Base-by-base conservation (phyloP, 2,329 filamentous ascomycete genomes). In the Cladosporium sp. region DNA sequence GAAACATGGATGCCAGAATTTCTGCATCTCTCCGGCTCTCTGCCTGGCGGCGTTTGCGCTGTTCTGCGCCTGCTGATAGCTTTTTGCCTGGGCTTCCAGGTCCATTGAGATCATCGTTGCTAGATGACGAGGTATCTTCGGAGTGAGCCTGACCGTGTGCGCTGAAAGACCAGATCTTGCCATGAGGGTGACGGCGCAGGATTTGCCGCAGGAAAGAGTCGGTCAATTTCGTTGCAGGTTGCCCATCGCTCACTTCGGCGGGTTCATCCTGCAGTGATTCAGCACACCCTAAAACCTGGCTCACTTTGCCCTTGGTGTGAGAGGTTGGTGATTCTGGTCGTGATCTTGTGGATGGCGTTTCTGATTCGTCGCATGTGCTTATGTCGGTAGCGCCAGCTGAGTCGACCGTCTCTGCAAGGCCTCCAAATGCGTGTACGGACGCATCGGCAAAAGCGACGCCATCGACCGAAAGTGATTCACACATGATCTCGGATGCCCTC, bases 401-500 rank as follows among this genome's bases (percentile, higher is more conserved):
- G 30, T 62, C 48, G n/a, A 62, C 25, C 5, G 21, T 34, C 30
- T 62, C 59, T 16, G 66, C 67, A 11, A 68, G 39, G 26, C 73
- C 74, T 13, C 73, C 74, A 32, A 73, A 76, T 0, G 69, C 74
- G 4, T 69, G 69, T 2, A 74, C 67, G 2, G 70, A 70, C 0
- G 72, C 76, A 67, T 81, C 79, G 23, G 82, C 66, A 59, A 81
- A 81, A 2, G 79, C 72, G 18, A 84, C 81, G 1, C 82, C 83
- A 16, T 83, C 81, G 4, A 82, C 79, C 6, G 75, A 75, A 28
- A 85, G 73, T 18, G 82, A 80, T 65, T 84, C 78, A 0, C 79
- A 77, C 7, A 85, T 73, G 0, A 85, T 69, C 32, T 81, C 78
- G 0, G 83, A 81, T 1, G 84, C 84, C 32, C 83, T 76, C 18